Evolutionary conservation across 176 grass and related monocot species (phyloP).

Genomic region (Paspalum vaginatum): DNA sequence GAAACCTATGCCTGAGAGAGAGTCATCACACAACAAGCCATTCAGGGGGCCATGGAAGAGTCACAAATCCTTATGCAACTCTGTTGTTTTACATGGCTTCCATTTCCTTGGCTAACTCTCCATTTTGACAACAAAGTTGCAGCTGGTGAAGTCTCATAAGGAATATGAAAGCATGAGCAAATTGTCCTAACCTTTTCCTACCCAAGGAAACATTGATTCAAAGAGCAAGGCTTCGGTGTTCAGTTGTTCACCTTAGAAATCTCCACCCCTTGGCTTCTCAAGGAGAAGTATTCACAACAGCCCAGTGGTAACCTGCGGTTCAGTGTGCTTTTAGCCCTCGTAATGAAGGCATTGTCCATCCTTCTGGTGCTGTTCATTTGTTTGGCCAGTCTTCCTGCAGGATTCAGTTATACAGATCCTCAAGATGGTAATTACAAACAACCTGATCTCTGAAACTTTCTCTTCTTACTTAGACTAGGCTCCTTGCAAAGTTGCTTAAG

Average conservation of each 20-base stretch:
- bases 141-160: constrained; percentile 40
- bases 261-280: constrained; percentile 24
- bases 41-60: constrained; percentile 39
- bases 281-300: constrained; percentile 4
- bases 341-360: constrained; percentile 39
- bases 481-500: constrained; percentile 29
- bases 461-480: constrained; percentile 11
- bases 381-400: constrained; percentile 31
- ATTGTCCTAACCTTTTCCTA: constrained; percentile 38
- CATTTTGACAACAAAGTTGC: constrained; percentile 17
- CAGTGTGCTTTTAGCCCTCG: constrained; percentile 7
- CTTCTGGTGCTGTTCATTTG: constrained; percentile 40
- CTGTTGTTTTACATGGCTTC: constrained; percentile 42
- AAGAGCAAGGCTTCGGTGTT: constrained; percentile 28
- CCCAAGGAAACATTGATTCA: constrained; percentile 10
- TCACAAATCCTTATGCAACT: constrained; percentile 55
- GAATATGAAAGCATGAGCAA: constrained; percentile 23
- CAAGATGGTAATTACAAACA: constrained; percentile 51
- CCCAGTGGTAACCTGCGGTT: not conserved
- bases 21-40: constrained; percentile 11
- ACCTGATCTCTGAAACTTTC: constrained; percentile 1
- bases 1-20: constrained; percentile 22
- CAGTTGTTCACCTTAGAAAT: constrained; percentile 27
- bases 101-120: constrained; percentile 14
- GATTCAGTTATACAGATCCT: constrained; percentile 42